Conservation (phyloP, 805 yeast genomes). For the Metschnikowia similis region DNA sequence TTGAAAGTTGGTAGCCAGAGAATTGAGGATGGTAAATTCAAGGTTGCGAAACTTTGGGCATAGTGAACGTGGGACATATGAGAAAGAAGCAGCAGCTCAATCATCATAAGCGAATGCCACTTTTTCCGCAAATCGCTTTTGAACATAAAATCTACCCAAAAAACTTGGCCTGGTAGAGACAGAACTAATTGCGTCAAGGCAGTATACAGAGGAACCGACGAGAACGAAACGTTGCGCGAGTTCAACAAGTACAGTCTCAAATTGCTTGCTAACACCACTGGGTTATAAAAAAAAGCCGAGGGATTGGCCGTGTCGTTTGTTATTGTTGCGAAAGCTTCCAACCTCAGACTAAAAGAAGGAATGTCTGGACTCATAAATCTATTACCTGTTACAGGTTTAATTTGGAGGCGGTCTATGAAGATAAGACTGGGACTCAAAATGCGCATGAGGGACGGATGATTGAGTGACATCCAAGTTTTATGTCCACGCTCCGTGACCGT, state of each 20-base stretch:
- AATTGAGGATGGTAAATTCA: conserved; percentile 1
- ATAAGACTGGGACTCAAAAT: conserved; percentile 6
- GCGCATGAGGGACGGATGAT: conserved; percentile 6
- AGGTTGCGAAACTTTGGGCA: not conserved
- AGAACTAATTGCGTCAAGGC: not conserved
- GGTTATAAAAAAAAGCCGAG: conserved; percentile 12
- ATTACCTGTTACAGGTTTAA: not conserved
- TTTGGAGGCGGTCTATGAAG: conserved; percentile 7
- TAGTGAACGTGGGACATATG: not conserved
- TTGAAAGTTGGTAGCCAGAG: conserved; percentile 20
- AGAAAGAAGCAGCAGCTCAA: conserved; percentile 2
- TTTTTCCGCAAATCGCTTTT: not conserved
- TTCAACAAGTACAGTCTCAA: conserved; percentile 6
- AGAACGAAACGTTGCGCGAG: conserved; percentile 9
- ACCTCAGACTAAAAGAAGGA: conserved; percentile 2
- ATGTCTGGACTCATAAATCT: conserved; percentile 5
- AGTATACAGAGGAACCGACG: conserved; percentile 6
- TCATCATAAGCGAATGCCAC: not conserved
- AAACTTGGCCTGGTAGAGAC: not conserved
- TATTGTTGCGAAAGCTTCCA: conserved; percentile 1
- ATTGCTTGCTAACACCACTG: conserved; percentile 1
- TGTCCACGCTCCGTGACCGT: conserved; percentile 16
- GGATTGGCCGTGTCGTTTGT: not conserved
- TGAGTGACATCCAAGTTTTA: conserved; percentile 6
- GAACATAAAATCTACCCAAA: conserved; percentile 6